Conservation (phyloP, 2,329 filamentous ascomycete species). For the Pyrenophora tritici-repentis region DNA sequence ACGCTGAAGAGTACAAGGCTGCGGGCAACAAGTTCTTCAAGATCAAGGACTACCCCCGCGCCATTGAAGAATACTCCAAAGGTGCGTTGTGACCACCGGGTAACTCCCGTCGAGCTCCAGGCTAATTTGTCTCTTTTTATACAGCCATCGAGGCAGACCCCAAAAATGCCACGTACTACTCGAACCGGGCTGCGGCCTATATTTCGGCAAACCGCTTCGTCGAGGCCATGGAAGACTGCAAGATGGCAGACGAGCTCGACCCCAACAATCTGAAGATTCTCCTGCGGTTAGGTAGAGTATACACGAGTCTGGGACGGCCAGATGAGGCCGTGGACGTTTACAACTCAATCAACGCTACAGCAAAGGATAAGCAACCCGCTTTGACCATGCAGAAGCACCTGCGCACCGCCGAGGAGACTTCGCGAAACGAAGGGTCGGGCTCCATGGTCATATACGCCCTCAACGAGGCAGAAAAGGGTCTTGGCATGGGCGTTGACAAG, state of each 20-base stretch:
- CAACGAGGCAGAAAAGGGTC: slow-evolving; percentile 82
- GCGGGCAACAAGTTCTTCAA: slow-evolving; percentile 97
- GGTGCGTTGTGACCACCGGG: slow-evolving; percentile 60
- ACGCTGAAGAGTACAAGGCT: slow-evolving; percentile 90
- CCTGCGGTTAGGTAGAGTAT: slow-evolving; percentile 84
- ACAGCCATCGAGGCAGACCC: slow-evolving; percentile 87
- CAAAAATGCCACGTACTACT: slow-evolving; percentile 84
- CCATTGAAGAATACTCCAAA: slow-evolving; percentile 93
- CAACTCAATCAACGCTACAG: slow-evolving; percentile 76
- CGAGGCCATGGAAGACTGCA: slow-evolving; percentile 85
- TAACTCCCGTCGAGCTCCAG: slow-evolving; percentile 17
- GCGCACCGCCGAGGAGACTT: slow-evolving; percentile 75
- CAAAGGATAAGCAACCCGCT: slow-evolving; percentile 83
- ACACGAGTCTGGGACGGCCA: slow-evolving; percentile 83
- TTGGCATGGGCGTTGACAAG: slow-evolving; percentile 75
- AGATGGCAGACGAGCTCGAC: slow-evolving; percentile 79
- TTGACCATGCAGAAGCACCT: slow-evolving; percentile 85
- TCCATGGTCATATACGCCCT: slow-evolving; percentile 93
- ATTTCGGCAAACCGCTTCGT: slow-evolving; percentile 83
- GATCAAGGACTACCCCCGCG: slow-evolving; percentile 83
- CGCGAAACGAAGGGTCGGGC: slow-evolving; percentile 75
- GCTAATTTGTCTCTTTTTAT: slow-evolving; percentile 26
- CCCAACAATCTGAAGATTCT: slow-evolving; percentile 86
- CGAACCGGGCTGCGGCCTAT: slow-evolving; percentile 92
- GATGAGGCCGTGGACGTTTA: slow-evolving; percentile 86